A percentile compares a stretch with the other conserved stretches of the same genome.
These are phyloP conservation scores for Emericellopsis atlantica DNA, from an alignment of 2,329 filamentous ascomycete genomes.

Conservation along the genomic window DNA sequence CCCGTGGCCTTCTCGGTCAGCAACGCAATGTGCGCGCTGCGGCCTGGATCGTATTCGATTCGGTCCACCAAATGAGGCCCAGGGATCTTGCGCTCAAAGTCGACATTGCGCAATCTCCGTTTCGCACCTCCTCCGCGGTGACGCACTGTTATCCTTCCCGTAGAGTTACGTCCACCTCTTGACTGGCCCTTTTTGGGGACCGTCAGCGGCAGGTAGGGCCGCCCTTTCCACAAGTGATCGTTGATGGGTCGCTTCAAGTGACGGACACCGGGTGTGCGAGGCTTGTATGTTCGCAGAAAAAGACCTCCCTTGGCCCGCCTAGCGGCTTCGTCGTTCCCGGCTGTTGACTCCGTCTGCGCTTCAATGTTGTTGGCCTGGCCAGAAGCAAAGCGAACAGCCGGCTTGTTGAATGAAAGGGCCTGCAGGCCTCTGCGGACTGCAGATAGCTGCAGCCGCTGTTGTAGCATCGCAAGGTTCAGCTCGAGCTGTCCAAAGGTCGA, in stretches of 20 bases:
- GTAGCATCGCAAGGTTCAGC: conserved; percentile 12
- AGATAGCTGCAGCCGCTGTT: conserved; percentile 14
- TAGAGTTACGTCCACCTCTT: conserved; percentile 86
- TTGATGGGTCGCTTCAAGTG: conserved; percentile 90
- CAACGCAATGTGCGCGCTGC: conserved; percentile 86
- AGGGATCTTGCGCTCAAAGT: conserved; percentile 67
- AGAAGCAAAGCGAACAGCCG: conserved; percentile 18
- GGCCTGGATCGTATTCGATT: conserved; percentile 91
- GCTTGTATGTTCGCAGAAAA: conserved; percentile 74
- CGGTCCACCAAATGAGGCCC: conserved; percentile 83
- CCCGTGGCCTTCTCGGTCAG: conserved; percentile 62
- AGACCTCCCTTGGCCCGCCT: conserved; percentile 1
- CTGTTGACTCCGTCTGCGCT: conserved; percentile 1
- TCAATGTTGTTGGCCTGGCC: conserved; percentile 5
- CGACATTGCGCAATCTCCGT: conserved; percentile 80
- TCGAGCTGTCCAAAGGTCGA: too few relatives aligned
- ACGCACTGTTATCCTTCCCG: conserved; percentile 73
- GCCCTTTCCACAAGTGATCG: conserved; percentile 92
- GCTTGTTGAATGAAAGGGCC: conserved; percentile 13
- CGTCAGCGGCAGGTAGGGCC: conserved; percentile 71
- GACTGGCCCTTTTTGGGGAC: conserved; percentile 85
- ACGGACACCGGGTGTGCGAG: conserved; percentile 80
- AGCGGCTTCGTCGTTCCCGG: conserved; percentile 5
- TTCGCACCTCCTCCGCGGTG: conserved; percentile 90
- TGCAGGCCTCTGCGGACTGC: conserved; percentile 14